These are phyloP conservation scores for Epichloe amarillans DNA, from an alignment of 2,329 filamentous ascomycete genomes.

Conservation along the genomic window DNA sequence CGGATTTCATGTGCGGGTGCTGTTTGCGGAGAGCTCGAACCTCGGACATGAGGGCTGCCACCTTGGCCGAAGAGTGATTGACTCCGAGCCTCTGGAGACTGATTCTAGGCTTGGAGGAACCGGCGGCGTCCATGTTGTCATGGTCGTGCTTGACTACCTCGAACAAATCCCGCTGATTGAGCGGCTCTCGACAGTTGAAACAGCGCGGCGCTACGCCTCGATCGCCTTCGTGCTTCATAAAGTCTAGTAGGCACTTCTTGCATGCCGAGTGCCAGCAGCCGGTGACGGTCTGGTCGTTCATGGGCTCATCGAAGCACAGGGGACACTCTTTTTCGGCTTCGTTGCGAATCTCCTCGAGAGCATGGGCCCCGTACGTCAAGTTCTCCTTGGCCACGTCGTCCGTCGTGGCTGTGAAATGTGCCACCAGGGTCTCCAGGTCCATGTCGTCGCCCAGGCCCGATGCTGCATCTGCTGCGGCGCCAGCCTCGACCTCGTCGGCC, in stretches of 20 bases:
- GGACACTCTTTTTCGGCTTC: constrained; percentile 85
- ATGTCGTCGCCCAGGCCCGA: constrained; percentile 87
- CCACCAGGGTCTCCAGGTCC: constrained; percentile 78
- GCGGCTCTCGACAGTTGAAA: constrained; percentile 76
- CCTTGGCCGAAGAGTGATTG: constrained; percentile 72
- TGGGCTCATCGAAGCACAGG: constrained; percentile 88
- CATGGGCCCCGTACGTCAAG: constrained; percentile 64
- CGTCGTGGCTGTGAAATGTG: constrained; percentile 63
- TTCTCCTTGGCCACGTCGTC: constrained; percentile 51
- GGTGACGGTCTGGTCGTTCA: constrained; percentile 87
- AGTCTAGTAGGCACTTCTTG: constrained; percentile 81
- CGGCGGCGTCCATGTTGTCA: constrained; percentile 24
- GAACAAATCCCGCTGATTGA: constrained; percentile 77
- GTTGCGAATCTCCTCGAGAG: constrained; percentile 79
- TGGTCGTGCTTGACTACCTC: constrained; percentile 76
- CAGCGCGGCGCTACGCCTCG: constrained; percentile 66
- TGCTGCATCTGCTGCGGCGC: constrained; percentile 56
- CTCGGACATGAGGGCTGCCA: constrained; percentile 63
- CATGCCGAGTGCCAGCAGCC: constrained; percentile 97
- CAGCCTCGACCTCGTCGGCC: constrained; percentile 77
- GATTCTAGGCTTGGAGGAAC: constrained; percentile 37
- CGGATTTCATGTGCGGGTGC: constrained; percentile 64
- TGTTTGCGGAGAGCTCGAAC: constrained; percentile 55
- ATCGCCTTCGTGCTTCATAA: constrained; percentile 74
- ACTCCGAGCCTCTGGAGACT: constrained; percentile 46